Evolutionary conservation across 495 filamentous ascomycete genomes (phyloP), one percentile per base, ranked within the genome.

Genomic region (Aspergillus funiculosus): DNA sequence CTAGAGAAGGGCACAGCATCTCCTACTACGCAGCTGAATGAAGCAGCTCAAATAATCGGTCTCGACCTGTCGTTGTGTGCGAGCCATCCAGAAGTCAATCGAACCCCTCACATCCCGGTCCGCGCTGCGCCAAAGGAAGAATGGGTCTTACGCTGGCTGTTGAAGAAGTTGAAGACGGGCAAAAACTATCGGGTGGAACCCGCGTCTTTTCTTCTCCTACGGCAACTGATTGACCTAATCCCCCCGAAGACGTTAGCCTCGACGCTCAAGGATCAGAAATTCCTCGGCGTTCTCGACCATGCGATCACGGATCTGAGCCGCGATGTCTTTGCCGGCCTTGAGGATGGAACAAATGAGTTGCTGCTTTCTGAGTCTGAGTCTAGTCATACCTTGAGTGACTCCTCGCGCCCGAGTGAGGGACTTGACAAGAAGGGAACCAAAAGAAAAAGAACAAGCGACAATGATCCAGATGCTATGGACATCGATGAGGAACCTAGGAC

Each of bases 101-200:
- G 54, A 43, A 39, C 61, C 54, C 52, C 50, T 43, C 45, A 60
- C 30, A 28, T 54, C 21, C 48, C 55, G 42, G 50, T 39, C 18
- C 44, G 59, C 27, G 54, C 60, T 10, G 64, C 66, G 9, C 71
- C 71, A 15, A 75, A 80, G 61, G 75, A 80, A 50, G 80, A 85
- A 61, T 86, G 80, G 80, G 68, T 82, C 6, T 58, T 84, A 18
- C 70, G 75, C 50, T 87, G 83, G 83, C 58, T 86, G 19, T 67
- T 86, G 49, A 82, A 81, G 56, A 80, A 73, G 51, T 46, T 84
- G 11, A 70, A 76, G 37, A 54, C 60, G 15, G 56, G 57, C 15
- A 66, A 68, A 34, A 69, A 64, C 50, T 70, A 66, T 48, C 66
- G 67, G 22, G 58, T 72, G 36, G 63, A 74, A 5, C 61, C 68